phyloP scores from a whole-genome alignment of 768 basidiomycete species.

The Clavaria fumosa region DNA sequence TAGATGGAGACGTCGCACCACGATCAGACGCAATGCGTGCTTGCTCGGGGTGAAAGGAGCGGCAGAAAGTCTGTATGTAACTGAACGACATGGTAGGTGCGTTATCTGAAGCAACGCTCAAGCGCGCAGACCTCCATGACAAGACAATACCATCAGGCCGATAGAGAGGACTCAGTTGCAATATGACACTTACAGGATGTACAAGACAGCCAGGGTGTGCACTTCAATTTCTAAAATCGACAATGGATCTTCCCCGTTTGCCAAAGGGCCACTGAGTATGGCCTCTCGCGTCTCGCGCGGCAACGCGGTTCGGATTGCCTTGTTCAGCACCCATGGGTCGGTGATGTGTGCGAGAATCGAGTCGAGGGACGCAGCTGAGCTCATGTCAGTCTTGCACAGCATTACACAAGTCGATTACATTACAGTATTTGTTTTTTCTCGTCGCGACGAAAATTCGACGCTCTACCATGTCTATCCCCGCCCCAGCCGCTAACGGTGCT shows the following conservation, averaged over 20 bases:
- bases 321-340: slow-evolving; percentile 24
- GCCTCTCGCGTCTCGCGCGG: slow-evolving; percentile 44
- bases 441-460: no score
- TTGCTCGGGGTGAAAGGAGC: slow-evolving; percentile 42
- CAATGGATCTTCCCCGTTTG: slow-evolving; percentile 56
- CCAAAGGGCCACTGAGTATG: slow-evolving; percentile 36
- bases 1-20: slow-evolving; percentile 22
- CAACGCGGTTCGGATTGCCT: slow-evolving; percentile 29
- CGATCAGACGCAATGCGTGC: slow-evolving; percentile 56
- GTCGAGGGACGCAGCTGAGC: no score
- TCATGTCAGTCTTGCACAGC: no score
- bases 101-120: slow-evolving; percentile 25
- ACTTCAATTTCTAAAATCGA: slow-evolving; percentile 33
- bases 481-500: no score
- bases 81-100: slow-evolving; percentile 27
- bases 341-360: slow-evolving; percentile 33
- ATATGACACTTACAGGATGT: slow-evolving; percentile 55
- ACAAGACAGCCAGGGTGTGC: slow-evolving; percentile 53
- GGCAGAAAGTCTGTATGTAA: slow-evolving; percentile 43
- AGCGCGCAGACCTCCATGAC: slow-evolving; percentile 40
- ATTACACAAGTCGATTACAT: no score
- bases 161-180: not conserved
- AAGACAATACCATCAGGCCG: not conserved
- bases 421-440: no score
- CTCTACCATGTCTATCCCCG: no score